Base-by-base conservation (phyloP, 371 early-diverging fungal species). In the Caulochytrium protostelioides region DNA sequence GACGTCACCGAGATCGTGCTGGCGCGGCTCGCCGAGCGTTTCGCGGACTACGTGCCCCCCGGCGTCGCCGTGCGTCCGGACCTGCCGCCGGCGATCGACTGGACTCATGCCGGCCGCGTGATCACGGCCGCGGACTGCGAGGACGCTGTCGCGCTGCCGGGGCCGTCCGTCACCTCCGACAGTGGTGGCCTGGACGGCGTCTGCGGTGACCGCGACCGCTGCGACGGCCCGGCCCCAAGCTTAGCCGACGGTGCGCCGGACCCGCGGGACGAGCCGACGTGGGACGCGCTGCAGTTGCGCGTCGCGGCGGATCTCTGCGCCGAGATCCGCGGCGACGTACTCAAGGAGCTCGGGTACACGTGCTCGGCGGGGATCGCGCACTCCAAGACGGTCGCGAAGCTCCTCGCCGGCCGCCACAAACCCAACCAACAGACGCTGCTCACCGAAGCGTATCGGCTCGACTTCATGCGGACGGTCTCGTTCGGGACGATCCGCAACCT, bases 391-490 rank as follows among this genome's bases (percentile, higher is more conserved):
- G 50, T 83, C 12, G 79, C 86, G 1, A 92, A 92, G 43, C 49
- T 92, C 6, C 69, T 79, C 32, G 81, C 83, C 16, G 75, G 70
- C 4, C 33, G 65, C 43, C 74, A 90, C 51, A 92, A 92, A 37
- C 92, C 92, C 4, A 70, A 79, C 47, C 68, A 76, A 28, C 83
- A 80, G 62, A n/a, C n/a, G n/a, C n/a, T n/a, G n/a, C n/a, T n/a
- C n/a, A n/a, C n/a, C n/a, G n/a, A n/a, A n/a, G n/a, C n/a, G n/a
- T n/a, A n/a, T n/a, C n/a, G n/a, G n/a, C 37, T 49, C 0, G 41
- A 46, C 4, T 67, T 76, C 35, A 58, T 81, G 47, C 30, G 47
- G 9, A 44, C 56, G 3, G 42, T 70, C 4, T 70, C 75, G 3
- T 58, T 80, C 27, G 47, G 48, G 20, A 71, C 68, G 31, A 72